These are phyloP conservation scores for Cyberlindnera lachancei DNA, from an alignment of 805 yeast genomes.

Conservation along the genomic window DNA sequence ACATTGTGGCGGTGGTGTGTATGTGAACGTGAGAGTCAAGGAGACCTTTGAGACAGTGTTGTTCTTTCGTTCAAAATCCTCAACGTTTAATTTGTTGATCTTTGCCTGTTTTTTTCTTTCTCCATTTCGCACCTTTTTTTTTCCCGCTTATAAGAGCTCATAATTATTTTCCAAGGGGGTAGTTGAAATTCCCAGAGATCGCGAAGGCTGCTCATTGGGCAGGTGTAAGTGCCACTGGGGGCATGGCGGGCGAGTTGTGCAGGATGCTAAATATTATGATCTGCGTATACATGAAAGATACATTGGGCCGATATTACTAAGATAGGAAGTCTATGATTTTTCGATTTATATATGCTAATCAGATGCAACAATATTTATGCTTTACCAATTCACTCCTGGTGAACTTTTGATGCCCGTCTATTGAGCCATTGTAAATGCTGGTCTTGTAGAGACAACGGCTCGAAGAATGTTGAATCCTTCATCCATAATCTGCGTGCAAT, in stretches of 20 bases:
- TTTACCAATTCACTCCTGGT: too few species aligned
- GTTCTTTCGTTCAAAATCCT: too few species aligned
- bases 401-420: too few species aligned
- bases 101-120: not conserved
- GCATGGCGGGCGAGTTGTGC: constrained; percentile 1
- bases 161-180: constrained; percentile 1
- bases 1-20: constrained; percentile 13
- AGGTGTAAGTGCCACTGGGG: not conserved
- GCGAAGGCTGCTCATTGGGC: constrained; percentile 3
- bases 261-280: too few species aligned
- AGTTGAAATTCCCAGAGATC: too few species aligned
- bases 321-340: not conserved
- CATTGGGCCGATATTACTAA: not conserved
- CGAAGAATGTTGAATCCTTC: constrained; percentile 53
- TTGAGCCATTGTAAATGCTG: constrained; percentile 33
- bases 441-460: constrained; percentile 38
- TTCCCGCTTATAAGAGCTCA: too few species aligned
- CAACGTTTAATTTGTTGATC: too few species aligned
- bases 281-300: too few species aligned
- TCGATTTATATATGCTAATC: too few species aligned
- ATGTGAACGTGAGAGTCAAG: not conserved
- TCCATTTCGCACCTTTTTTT: not conserved
- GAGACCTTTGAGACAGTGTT: too few species aligned
- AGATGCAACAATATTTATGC: too few species aligned
- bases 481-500: constrained; percentile 42